Evolutionary conservation across 768 basidiomycete genomes (phyloP).

Genomic region (Neoboletus brunneissimus): DNA sequence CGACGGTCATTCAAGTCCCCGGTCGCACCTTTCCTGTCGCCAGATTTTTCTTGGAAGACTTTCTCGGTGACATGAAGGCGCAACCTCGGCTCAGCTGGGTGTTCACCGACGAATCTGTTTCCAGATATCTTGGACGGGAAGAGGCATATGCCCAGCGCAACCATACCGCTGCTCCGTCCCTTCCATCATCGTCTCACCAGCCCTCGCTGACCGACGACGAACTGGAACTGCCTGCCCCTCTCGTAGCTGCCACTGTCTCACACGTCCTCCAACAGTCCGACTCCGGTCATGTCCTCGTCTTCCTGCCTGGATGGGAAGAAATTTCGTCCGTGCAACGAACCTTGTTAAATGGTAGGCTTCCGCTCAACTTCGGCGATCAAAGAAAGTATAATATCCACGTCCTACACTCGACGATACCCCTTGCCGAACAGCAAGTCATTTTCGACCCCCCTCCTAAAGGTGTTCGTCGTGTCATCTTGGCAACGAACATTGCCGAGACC

Average conservation of each 20-base stretch:
- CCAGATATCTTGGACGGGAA: constrained; percentile 71
- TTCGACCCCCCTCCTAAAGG: constrained; percentile 80
- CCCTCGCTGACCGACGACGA: constrained; percentile 42
- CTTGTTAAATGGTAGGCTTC: constrained; percentile 51
- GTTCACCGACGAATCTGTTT: constrained; percentile 64
- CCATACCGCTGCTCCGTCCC: neutral
- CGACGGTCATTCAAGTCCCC: constrained; percentile 77
- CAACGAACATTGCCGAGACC: constrained; percentile 95
- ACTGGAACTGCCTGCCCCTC: constrained; percentile 73
- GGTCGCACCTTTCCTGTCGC: constrained; percentile 89
- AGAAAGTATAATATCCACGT: constrained; percentile 68
- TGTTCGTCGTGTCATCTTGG: constrained; percentile 82
- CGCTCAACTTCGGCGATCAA: constrained; percentile 59
- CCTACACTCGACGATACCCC: constrained; percentile 86
- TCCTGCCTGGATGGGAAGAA: constrained; percentile 93
- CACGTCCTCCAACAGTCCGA: constrained; percentile 71
- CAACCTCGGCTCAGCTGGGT: constrained; percentile 55
- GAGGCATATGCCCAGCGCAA: constrained; percentile 16
- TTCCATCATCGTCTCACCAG: constrained; percentile 7
- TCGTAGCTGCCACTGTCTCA: constrained; percentile 78
- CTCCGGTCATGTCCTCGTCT: constrained; percentile 86
- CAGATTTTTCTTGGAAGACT: constrained; percentile 79
- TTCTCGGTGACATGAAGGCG: constrained; percentile 48
- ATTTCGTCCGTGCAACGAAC: constrained; percentile 69
- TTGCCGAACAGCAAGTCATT: constrained; percentile 84